Conservation (phyloP, 1,139 yeast species). For the Geotrichum klebahnii region DNA sequence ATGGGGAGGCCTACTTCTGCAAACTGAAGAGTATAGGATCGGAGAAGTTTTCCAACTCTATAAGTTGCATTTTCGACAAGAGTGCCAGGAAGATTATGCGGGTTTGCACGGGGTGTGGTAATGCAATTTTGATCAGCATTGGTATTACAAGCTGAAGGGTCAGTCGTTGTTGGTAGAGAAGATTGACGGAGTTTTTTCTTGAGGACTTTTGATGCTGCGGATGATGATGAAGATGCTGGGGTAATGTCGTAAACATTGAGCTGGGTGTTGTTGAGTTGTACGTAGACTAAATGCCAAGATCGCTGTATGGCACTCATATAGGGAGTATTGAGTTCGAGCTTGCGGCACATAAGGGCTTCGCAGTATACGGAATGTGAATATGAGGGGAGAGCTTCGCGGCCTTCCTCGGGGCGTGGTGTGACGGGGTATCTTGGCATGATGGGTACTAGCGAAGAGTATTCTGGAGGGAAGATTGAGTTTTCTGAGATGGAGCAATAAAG, state of each 20-base stretch:
- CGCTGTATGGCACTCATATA: conserved; percentile 42
- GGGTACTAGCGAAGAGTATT: conserved; percentile 32
- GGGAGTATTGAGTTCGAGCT: conserved; percentile 40
- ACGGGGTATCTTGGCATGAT: conserved; percentile 24
- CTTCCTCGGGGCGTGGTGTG: conserved; percentile 38
- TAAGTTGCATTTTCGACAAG: background rate
- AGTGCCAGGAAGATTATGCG: conserved; percentile 14
- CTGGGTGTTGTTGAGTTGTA: conserved; percentile 59
- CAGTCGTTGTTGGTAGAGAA: too few species aligned
- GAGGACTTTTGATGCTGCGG: background rate
- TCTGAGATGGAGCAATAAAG: conserved; percentile 16
- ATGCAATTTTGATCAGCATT: background rate
- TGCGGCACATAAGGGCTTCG: conserved; percentile 35
- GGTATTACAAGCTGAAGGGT: conserved; percentile 3
- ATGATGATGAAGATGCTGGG: too few species aligned
- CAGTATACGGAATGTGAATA: conserved; percentile 36
- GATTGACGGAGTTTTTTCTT: background rate
- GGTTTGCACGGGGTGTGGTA: conserved; percentile 6
- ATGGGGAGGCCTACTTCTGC: conserved; percentile 65
- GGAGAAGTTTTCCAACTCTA: conserved; percentile 6
- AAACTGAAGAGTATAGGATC: conserved; percentile 60
- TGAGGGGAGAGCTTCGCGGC: conserved; percentile 36
- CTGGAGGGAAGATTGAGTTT: conserved; percentile 28
- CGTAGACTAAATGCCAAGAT: conserved; percentile 50
- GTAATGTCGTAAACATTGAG: conserved; percentile 44